Base-by-base conservation (phyloP, 352 stramenopile species). In the Phytopythium aichiense region DNA sequence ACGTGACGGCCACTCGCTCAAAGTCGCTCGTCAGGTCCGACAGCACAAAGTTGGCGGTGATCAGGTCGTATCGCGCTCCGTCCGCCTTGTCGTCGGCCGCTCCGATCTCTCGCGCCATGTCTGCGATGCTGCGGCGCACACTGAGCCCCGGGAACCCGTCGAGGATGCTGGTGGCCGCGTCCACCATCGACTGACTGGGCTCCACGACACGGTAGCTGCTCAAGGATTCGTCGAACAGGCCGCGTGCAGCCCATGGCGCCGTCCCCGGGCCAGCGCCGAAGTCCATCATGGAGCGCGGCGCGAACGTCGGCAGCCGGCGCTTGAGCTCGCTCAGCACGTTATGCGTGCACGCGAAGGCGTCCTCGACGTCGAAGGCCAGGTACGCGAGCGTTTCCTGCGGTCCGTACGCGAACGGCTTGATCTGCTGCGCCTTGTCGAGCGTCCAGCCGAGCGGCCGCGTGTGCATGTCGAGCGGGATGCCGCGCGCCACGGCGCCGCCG, bases 121-220 rank as follows among this genome's bases (percentile, higher is more conserved):
- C 86, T 2, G 75, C 72, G 31, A 95, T 72, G 33, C 60, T 81
- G 64, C 84, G 82, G 51, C 86, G 84, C 45, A 93, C 65, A 57
- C 84, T 91, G 20, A 95, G 69, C 0, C 86, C 84, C 8, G 79
- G 72, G 61, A 95, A 95, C 8, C 73, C 84, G 50, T 91, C 79
- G 11, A 95, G 67, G 59, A 92, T 42, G 42, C 87, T 75, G 52
- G 89, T 67, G 0, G 84, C 81, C 0, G 86, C 87, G 64, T 95
- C 84, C 31, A 91, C 66, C 87, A 95, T 95, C 40, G 84, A 92
- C 61, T 95, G 87, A 55, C 84, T 94, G 38, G 87, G 84, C 61
- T 95, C 87, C 48, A 95, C 72, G 20, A 95, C 66, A 28, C 84
- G 81, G 54, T 89, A 94, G 28, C 78, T 76, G 25, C 72, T 64